Percentiles rank a stretch among this genome's conserved stretches.
phyloP scores from a whole-genome alignment of 805 yeast species.

The Yamadazyma sp. region DNA sequence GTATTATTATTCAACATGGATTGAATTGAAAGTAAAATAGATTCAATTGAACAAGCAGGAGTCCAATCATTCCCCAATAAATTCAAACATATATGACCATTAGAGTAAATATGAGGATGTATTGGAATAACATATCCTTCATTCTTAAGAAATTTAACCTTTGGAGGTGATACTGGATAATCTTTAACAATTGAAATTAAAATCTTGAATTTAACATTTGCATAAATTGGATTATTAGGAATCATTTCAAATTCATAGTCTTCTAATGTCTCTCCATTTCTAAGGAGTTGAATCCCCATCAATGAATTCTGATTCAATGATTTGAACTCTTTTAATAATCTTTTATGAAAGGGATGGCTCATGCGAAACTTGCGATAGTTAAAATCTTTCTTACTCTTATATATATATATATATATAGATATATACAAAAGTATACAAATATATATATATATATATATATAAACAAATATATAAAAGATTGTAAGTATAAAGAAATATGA shows the following conservation, averaged over 20 bases:
- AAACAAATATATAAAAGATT: too few relatives aligned
- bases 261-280: slow-evolving; percentile 16
- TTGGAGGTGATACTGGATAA: slow-evolving; percentile 62
- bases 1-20: slow-evolving; percentile 57
- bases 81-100: slow-evolving; percentile 76
- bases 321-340: slow-evolving; percentile 28
- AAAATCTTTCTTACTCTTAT: too few relatives aligned
- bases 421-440: too few relatives aligned
- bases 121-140: slow-evolving; percentile 44
- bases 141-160: slow-evolving; percentile 45
- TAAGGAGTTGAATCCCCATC: slow-evolving; percentile 24
- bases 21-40: slow-evolving; percentile 56
- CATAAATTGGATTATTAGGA: slow-evolving; percentile 13
- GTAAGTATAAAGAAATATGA: too few relatives aligned
- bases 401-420: too few relatives aligned
- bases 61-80: slow-evolving; percentile 66
- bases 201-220: slow-evolving; percentile 30
- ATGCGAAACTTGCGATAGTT: too few relatives aligned
- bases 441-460: too few relatives aligned
- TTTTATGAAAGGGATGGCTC: slow-evolving; percentile 26
- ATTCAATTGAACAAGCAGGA: slow-evolving; percentile 53
- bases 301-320: slow-evolving; percentile 11
- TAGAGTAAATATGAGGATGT: slow-evolving; percentile 73
- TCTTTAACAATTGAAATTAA: slow-evolving; percentile 39
- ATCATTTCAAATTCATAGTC: slow-evolving; percentile 22